Percentiles rank a stretch among this genome's conserved stretches.
phyloP scores from a whole-genome alignment of 306 rosid species.

The Rosa rugosa region DNA sequence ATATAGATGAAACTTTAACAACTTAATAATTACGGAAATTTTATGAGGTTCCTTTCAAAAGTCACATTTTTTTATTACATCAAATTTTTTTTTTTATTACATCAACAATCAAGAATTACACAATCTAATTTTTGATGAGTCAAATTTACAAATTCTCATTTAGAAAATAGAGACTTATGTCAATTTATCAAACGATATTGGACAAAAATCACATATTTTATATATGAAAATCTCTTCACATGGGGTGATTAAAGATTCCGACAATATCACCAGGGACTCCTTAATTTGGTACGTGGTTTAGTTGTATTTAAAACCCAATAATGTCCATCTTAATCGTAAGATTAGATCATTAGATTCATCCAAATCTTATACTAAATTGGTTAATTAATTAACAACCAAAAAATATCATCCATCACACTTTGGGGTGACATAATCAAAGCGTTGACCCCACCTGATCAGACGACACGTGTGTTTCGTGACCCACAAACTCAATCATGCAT shows the following conservation, averaged over 20 bases:
- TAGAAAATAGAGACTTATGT: too few relatives aligned
- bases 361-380: not conserved
- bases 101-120: too few relatives aligned
- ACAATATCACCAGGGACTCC: not conserved
- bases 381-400: not conserved
- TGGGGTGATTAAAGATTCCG: not conserved
- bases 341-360: not conserved
- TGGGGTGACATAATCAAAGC: not conserved
- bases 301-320: not conserved
- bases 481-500: not conserved
- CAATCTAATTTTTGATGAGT: too few relatives aligned
- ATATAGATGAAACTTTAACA: too few relatives aligned
- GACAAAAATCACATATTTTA: not conserved
- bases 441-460: not conserved
- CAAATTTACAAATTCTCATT: too few relatives aligned
- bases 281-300: not conserved
- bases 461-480: constrained; percentile 1
- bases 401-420: not conserved
- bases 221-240: not conserved
- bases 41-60: too few relatives aligned
- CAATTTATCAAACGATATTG: too few relatives aligned
- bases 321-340: not conserved
- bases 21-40: too few relatives aligned
- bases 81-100: too few relatives aligned
- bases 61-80: too few relatives aligned